A percentile compares a stretch with the other conserved stretches of the same genome.
phyloP scores from a whole-genome alignment of 2,329 filamentous ascomycete species.

The Pseudogymnoascus sp. region DNA sequence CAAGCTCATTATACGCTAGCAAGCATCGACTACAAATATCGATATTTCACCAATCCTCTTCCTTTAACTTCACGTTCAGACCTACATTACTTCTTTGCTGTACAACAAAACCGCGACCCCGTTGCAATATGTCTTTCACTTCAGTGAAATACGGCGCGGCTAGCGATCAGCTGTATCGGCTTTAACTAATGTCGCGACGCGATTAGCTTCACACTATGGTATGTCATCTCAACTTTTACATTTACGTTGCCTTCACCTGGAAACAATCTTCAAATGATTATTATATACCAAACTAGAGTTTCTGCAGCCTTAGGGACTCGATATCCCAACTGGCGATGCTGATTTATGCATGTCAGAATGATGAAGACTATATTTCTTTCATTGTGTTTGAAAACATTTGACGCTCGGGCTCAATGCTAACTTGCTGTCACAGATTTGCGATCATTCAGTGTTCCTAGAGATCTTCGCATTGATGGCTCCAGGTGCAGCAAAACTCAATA shows the following conservation, averaged over 20 bases:
- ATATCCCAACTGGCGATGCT: slow-evolving; percentile 12
- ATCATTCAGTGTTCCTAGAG: background rate
- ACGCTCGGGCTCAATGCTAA: slow-evolving; percentile 7
- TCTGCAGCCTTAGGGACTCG: slow-evolving; percentile 10
- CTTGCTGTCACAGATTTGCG: background rate
- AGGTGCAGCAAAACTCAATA: background rate
- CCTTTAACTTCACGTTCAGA: slow-evolving; percentile 1
- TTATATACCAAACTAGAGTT: slow-evolving; percentile 12
- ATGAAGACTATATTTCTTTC: background rate
- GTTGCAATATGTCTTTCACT: background rate
- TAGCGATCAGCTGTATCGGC: background rate
- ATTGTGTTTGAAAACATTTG: background rate
- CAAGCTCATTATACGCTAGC: background rate
- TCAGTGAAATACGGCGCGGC: background rate
- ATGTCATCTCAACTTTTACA: background rate
- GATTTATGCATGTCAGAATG: slow-evolving; percentile 11
- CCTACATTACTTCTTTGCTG: background rate
- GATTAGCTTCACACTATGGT: background rate
- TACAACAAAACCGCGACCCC: background rate
- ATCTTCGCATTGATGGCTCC: background rate
- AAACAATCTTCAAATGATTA: slow-evolving; percentile 12
- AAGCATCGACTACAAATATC: slow-evolving; percentile 12
- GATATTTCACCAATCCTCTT: slow-evolving; percentile 11
- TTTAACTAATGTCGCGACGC: background rate
- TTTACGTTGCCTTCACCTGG: background rate